phyloP scores from a whole-genome alignment of 2,329 filamentous ascomycete species.

The Seiridium unicorne region DNA sequence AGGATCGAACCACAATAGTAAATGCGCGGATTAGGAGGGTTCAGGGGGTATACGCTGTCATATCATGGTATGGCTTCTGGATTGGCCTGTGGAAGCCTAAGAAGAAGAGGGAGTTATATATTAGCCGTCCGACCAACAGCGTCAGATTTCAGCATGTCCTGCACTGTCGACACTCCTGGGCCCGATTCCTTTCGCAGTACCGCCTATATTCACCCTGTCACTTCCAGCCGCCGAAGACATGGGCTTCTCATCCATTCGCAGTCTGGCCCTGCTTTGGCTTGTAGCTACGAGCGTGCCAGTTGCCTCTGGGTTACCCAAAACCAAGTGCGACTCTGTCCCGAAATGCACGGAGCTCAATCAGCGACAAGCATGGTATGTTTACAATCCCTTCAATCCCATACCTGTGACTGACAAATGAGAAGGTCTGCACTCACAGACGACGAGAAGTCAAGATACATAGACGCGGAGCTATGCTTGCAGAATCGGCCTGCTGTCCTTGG shows the following conservation, averaged over 20 bases:
- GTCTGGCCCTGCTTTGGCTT: neutral
- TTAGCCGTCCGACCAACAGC: too few relatives aligned
- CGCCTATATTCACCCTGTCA: too few relatives aligned
- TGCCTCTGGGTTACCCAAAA: neutral
- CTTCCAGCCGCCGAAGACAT: neutral
- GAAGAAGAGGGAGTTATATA: too few relatives aligned
- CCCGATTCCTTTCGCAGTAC: too few relatives aligned
- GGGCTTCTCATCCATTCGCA: neutral
- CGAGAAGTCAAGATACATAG: constrained; percentile 28
- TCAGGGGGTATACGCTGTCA: too few relatives aligned
- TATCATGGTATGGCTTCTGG: too few relatives aligned
- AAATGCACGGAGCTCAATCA: neutral
- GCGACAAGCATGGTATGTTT: neutral
- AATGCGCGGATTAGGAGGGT: too few relatives aligned
- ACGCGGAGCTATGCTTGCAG: neutral
- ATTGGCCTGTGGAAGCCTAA: too few relatives aligned
- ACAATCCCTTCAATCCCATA: neutral
- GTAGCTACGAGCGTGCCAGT: neutral
- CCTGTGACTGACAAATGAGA: neutral
- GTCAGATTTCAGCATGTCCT: too few relatives aligned
- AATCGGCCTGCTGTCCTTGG: constrained; percentile 18
- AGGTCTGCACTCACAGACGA: constrained; percentile 10
- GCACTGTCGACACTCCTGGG: too few relatives aligned
- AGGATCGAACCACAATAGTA: too few relatives aligned
- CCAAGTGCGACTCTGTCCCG: neutral